These are phyloP conservation scores for Rhynchosporium secalis DNA, from an alignment of 2,329 filamentous ascomycete species.

Conservation along the genomic window DNA sequence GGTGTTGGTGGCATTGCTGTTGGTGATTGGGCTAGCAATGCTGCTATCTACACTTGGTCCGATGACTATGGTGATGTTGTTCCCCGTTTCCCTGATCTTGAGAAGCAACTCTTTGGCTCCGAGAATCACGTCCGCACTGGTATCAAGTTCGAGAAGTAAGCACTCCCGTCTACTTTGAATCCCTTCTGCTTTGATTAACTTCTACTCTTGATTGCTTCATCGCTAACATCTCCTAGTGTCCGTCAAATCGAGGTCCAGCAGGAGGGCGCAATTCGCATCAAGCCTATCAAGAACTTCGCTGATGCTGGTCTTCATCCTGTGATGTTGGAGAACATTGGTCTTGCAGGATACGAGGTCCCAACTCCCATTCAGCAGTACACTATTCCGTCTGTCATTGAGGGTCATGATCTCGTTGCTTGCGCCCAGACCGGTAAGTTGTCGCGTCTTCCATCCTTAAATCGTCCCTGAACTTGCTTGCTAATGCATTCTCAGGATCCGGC, in stretches of 20 bases:
- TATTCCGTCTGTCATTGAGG: conserved; percentile 74
- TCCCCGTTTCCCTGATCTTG: conserved; percentile 67
- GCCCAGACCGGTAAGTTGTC: conserved; percentile 82
- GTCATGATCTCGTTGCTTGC: conserved; percentile 81
- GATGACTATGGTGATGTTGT: conserved; percentile 86
- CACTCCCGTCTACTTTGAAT: neutral
- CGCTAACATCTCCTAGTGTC: conserved; percentile 46
- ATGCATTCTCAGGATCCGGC: conserved; percentile 68
- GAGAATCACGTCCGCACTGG: conserved; percentile 54
- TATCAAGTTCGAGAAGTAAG: conserved; percentile 63
- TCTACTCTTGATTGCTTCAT: too few species aligned
- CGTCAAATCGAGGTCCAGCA: conserved; percentile 55
- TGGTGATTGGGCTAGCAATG: conserved; percentile 36
- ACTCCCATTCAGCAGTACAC: conserved; percentile 88
- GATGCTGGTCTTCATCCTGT: conserved; percentile 82
- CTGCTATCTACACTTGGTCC: conserved; percentile 72
- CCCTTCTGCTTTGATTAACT: conserved; percentile 29
- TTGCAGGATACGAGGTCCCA: conserved; percentile 69
- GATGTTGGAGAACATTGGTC: conserved; percentile 73
- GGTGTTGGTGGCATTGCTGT: conserved; percentile 29
- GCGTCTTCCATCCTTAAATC: neutral
- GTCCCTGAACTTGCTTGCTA: neutral
- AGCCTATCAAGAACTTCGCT: conserved; percentile 60
- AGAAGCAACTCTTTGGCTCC: conserved; percentile 71
- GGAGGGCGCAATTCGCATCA: conserved; percentile 54